Evolutionary conservation across 2,329 filamentous ascomycete species (phyloP).

Genomic region (Grosmannia clavigera): DNA sequence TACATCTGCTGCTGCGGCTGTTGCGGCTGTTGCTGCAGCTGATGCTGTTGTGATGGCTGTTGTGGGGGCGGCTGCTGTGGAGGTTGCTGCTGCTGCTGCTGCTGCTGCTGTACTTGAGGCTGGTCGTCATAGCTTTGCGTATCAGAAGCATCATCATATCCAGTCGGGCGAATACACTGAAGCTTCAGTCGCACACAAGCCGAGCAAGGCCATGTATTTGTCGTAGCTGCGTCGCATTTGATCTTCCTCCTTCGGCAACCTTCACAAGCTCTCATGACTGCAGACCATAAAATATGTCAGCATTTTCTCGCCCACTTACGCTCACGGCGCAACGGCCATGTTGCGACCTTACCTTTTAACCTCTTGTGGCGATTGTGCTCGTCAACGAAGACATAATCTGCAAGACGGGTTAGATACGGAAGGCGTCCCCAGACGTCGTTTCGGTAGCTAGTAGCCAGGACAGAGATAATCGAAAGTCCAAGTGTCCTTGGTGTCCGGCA

Average conservation of each 20-base stretch:
- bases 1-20: slow-evolving; percentile 30
- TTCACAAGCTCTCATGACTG: slow-evolving; percentile 95
- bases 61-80: slow-evolving; percentile 10
- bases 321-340: not conserved
- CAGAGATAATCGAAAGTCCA: too few relatives aligned
- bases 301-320: not conserved
- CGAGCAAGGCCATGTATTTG: slow-evolving; percentile 94
- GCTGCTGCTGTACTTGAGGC: slow-evolving; percentile 26
- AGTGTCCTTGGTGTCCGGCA: not conserved
- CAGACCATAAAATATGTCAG: not conserved
- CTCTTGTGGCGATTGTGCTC: slow-evolving; percentile 97
- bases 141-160: slow-evolving; percentile 53
- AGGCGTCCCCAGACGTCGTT: not conserved
- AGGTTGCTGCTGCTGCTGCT: slow-evolving; percentile 17
- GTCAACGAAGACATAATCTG: slow-evolving; percentile 98
- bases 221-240: slow-evolving; percentile 93
- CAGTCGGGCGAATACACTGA: slow-evolving; percentile 81
- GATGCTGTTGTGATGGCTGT: slow-evolving; percentile 23
- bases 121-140: slow-evolving; percentile 39
- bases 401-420: not conserved
- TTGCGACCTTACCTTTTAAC: slow-evolving; percentile 59
- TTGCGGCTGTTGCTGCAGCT: slow-evolving; percentile 30
- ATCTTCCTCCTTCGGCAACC: slow-evolving; percentile 92
- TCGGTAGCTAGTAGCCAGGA: not conserved
- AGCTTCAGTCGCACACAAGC: slow-evolving; percentile 87